Conservation (phyloP, 352 stramenopile genomes). For the Globisporangium canariense region DNA sequence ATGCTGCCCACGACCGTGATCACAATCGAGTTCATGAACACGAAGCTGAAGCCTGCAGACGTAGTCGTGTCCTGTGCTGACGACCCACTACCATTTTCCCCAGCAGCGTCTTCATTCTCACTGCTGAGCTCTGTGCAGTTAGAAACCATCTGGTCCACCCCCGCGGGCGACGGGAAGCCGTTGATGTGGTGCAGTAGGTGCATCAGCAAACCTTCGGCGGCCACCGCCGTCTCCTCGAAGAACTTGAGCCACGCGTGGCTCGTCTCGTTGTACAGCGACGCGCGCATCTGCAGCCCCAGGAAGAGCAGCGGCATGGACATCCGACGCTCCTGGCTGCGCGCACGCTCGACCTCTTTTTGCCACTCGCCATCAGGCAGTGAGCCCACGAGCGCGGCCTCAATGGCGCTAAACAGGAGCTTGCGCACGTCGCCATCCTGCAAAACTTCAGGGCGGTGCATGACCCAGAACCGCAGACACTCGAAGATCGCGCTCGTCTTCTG, state of each 20-base stretch:
- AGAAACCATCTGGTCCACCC: slow-evolving; percentile 83
- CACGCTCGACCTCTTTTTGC: slow-evolving; percentile 75
- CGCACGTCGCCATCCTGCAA: slow-evolving; percentile 78
- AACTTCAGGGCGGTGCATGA: slow-evolving; percentile 74
- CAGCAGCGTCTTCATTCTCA: slow-evolving; percentile 30
- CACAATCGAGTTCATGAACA: slow-evolving; percentile 87
- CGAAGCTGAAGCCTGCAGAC: slow-evolving; percentile 66
- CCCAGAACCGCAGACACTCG: slow-evolving; percentile 81
- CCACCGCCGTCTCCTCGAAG: slow-evolving; percentile 83
- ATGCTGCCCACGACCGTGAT: slow-evolving; percentile 81
- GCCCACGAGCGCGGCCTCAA: slow-evolving; percentile 81
- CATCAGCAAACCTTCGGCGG: slow-evolving; percentile 78
- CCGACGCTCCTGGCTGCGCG: slow-evolving; percentile 50
- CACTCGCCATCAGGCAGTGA: slow-evolving; percentile 77
- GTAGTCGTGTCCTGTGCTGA: slow-evolving; percentile 20
- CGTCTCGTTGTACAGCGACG: slow-evolving; percentile 69
- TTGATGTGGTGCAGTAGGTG: slow-evolving; percentile 86
- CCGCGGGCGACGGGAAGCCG: slow-evolving; percentile 76
- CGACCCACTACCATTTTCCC: slow-evolving; percentile 18
- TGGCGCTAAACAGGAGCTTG: slow-evolving; percentile 81
- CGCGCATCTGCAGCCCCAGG: slow-evolving; percentile 80
- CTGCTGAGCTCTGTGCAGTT: slow-evolving; percentile 66
- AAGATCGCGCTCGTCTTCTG: slow-evolving; percentile 86
- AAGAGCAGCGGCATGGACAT: slow-evolving; percentile 86
- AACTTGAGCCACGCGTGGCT: slow-evolving; percentile 72